phyloP scores from a whole-genome alignment of 306 rosid species.

The Alnus rubra region DNA sequence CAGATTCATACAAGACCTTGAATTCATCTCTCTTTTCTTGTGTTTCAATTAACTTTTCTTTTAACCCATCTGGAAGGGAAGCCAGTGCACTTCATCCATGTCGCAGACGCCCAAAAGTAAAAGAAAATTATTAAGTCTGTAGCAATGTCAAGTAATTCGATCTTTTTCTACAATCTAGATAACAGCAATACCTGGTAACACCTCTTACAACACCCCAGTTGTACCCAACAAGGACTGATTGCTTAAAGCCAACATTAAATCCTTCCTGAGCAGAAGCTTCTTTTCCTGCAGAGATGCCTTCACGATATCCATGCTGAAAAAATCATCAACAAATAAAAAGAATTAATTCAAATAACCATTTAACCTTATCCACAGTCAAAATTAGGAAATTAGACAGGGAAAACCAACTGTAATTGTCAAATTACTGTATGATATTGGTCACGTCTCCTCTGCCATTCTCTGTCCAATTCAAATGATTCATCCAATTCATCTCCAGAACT shows the following conservation, averaged over 20 bases:
- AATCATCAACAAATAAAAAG: neutral
- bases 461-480: conserved; percentile 47
- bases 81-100: conserved; percentile 60
- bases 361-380: neutral
- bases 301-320: conserved; percentile 77
- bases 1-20: conserved; percentile 59
- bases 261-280: conserved; percentile 89
- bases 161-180: neutral
- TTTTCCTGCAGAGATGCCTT: conserved; percentile 76
- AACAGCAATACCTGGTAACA: conserved; percentile 60
- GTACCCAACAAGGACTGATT: conserved; percentile 61
- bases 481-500: conserved; percentile 52
- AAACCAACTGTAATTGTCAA: conserved; percentile 4
- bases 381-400: conserved; percentile 9
- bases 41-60: conserved; percentile 54
- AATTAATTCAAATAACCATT: conserved; percentile 1
- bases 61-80: conserved; percentile 60
- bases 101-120: conserved; percentile 21
- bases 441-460: conserved; percentile 77
- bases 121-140: conserved; percentile 9
- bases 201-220: conserved; percentile 85
- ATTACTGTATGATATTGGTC: conserved; percentile 70
- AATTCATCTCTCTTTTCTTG: conserved; percentile 54
- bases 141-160: neutral
- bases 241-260: conserved; percentile 75